Base-by-base conservation (phyloP, 1,284 basidiomycete species). In the Cryptococcus sp. region DNA sequence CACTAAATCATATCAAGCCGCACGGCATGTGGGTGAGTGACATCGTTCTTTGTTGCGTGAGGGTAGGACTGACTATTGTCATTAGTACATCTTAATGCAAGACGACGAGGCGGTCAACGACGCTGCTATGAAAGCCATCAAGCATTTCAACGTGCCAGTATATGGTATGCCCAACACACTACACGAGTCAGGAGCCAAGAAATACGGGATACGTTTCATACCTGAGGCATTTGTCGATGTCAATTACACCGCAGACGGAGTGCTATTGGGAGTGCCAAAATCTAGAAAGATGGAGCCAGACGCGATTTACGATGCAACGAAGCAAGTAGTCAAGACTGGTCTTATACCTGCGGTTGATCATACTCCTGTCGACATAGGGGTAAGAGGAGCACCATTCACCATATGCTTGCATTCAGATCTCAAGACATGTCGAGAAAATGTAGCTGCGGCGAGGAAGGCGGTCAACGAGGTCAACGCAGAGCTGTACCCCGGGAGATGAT, bases 161-260 rank as follows among this genome's bases (percentile, higher is more conserved):
- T 68, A 75, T 45, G 77, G 77, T 0, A 58, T 78, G 1, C 70
- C 74, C 2, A 68, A 68, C 20, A 72, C 72, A 0, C 59, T 68
- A 1, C 75, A 77, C 61, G 71, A 78, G 44, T 56, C 63, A 20
- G 68, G 65, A 1, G 70, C 70, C 29, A 53, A 59, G 20, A 71
- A 75, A 50, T 60, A 69, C 38, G 68, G 65, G 2, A 67, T 76
- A 52, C 69, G 56, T 4, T 62, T 62, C 60, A 57, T 62, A n/a
- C 60, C 60, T 26, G 60, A 62, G 38, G 60, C 53, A 1, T 62
- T 58, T 23, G 60, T 55, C 44, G 56, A 55, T 19, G 55, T 62
- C 41, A 62, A 74, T 63, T 76, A 76, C 54, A 57, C 63, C 40
- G 39, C 58, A 17, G 49, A 63, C 19, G 73, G 69, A 26, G 62